Evolutionary conservation across 106 monocot species (phyloP), one percentile per base, ranked within the genome.

Genomic region (Amphibolis antarctica): DNA sequence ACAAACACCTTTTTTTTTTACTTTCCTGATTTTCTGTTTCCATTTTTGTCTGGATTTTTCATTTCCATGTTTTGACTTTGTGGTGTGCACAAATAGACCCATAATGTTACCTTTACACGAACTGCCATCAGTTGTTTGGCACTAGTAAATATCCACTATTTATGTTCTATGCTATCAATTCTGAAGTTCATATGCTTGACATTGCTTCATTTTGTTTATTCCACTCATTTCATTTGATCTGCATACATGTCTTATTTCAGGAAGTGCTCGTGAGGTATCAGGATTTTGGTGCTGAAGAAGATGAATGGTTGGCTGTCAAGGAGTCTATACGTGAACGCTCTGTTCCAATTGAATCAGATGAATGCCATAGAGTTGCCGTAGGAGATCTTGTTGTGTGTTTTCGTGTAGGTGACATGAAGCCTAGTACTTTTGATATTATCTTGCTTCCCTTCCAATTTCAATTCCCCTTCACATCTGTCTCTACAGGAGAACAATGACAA

Each of bases 301-400:
- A 91, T 60, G 90, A 91, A 68, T 91, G 90, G 90, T 73, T 91
- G 18, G 76, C 80, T 74, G 75, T 83, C 28, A 81, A 78, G 43
- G 74, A 76, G 54, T 75, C 69, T 25, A 47, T 91, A 12, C 75
- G 90, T 52, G 67, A 67, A 50, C 86, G 86, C 4, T 91, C 90
- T 23, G 65, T 91, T 60, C 80, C 83, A 13, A 15, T 91, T 47
- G 90, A 91, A 15, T 74, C 83, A 21, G 78, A 78, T 42, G 86
- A 91, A 67, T 91, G 90, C 50, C 49, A 44, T 22, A 80, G 68
- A 15, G 74, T 91, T 66, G 64, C 64, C 18, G 76, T 76, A 21
- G 90, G 90, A 20, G 78, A 86, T 59, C 80, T 81, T 66, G 83
- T 91, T 53, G 79, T 91, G 21, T 86, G 90, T 66, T 91, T 86